Base-by-base conservation (phyloP, 768 basidiomycete genomes). In the Pisolithus orientalis region DNA sequence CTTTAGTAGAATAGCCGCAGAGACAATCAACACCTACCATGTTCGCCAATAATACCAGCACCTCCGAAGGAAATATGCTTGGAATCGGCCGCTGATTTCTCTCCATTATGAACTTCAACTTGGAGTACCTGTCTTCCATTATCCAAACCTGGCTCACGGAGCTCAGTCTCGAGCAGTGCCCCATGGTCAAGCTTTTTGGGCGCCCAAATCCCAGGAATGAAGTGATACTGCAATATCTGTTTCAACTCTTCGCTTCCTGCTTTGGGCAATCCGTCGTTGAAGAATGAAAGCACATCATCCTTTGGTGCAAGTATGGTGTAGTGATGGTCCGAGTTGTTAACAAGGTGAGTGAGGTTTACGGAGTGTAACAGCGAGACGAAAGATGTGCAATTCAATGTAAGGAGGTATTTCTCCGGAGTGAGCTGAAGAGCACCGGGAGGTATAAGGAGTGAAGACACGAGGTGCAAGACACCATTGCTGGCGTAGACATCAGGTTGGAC, bases 381-480 rank as follows among this genome's bases (percentile, higher is more conserved):
- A 29, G 79, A 78, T 2, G 90, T 88, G 70, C 94, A 96, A 64
- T 96, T 91, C 54, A 97, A 77, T 3, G 90, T 84, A 9, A 98
- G 80, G 16, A 99, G 85, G 58, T 87, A 92, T 69, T 98, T 98
- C 73, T 98, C 96, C 16, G 94, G 88, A 4, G 94, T 98, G 42
- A 94, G 71, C 54, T 82, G 75, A 24, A 95, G 79, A 43, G 88
- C 78, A 14, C 82, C 84, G 3, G 80, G 76, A 6, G 92, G 89
- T 10, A 94, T 67, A 13, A 99, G 80, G 24, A 98, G 80, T 13
- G 83, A 80, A 13, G 88, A 88, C 25, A 98, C 79, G 40, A 92
- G 80, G 67, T 99, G 96, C 14, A 98, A 66, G 42, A 98, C 96
- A 45, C 95, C 96, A 61, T 99, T 99, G 29, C 89, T 85, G 5